Percentiles rank a stretch among this genome's conserved stretches.
These are phyloP conservation scores for Ceriops decandra DNA, from an alignment of 345 rosid species.

Conservation along the genomic window DNA sequence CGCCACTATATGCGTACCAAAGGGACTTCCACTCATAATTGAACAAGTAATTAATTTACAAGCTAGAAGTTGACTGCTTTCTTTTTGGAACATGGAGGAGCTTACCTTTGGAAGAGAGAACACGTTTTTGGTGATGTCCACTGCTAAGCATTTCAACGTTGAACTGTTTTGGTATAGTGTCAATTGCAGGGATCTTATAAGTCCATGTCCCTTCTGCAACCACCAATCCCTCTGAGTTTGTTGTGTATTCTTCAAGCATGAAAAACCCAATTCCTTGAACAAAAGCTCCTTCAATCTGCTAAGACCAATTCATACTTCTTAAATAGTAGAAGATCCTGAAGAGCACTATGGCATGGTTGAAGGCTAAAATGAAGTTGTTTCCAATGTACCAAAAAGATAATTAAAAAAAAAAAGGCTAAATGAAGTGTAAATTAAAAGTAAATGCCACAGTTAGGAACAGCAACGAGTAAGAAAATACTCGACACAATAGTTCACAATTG, in stretches of 20 bases:
- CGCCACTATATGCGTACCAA: neutral
- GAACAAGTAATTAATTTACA: neutral
- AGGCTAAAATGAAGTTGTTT: too few relatives aligned
- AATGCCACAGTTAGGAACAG: too few relatives aligned
- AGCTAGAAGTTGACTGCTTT: neutral
- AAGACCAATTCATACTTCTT: neutral
- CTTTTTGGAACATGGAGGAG: neutral
- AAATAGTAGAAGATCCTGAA: too few relatives aligned
- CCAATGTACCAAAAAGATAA: too few relatives aligned
- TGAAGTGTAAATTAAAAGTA: too few relatives aligned
- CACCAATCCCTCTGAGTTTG: slow-evolving; percentile 72
- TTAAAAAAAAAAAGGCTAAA: too few relatives aligned
- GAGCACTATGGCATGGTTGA: too few relatives aligned
- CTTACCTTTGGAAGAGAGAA: slow-evolving; percentile 90
- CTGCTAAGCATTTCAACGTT: slow-evolving; percentile 68
- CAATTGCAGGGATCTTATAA: slow-evolving; percentile 80
- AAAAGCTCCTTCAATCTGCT: slow-evolving; percentile 93
- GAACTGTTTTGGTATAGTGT: slow-evolving; percentile 71
- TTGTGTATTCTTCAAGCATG: slow-evolving; percentile 84
- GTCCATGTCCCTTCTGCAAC: slow-evolving; percentile 74
- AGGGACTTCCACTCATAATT: neutral
- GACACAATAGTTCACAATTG: too few relatives aligned
- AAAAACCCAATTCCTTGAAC: slow-evolving; percentile 93
- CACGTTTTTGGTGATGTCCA: slow-evolving; percentile 65
- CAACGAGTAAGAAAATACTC: too few relatives aligned